A percentile compares a stretch with the other conserved stretches of the same genome.
phyloP scores from a whole-genome alignment of 1,284 basidiomycete species.

The Boletellus deceptivus region DNA sequence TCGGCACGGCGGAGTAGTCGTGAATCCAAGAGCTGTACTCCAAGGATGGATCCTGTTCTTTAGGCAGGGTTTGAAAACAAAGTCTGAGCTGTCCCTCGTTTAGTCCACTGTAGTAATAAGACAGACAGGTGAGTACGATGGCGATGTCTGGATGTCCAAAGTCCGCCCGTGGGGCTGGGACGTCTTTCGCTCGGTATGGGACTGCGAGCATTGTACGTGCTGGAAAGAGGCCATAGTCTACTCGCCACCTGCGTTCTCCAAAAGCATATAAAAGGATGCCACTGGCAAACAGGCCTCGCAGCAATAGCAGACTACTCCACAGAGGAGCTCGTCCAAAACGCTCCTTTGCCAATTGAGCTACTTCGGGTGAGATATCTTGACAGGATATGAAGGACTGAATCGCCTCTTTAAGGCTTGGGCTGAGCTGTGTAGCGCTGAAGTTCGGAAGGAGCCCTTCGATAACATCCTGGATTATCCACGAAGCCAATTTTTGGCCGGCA shows the following conservation, averaged over 20 bases:
- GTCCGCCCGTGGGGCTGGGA: constrained; percentile 47
- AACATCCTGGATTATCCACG: not conserved
- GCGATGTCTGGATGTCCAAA: constrained; percentile 26
- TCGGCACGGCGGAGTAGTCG: constrained; percentile 23
- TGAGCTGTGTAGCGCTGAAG: constrained; percentile 17
- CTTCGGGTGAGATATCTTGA: constrained; percentile 13
- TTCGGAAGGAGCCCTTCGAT: constrained; percentile 24
- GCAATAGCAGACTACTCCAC: constrained; percentile 39
- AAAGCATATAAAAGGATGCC: constrained; percentile 33
- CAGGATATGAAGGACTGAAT: constrained; percentile 22
- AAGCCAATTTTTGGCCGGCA: constrained; percentile 10
- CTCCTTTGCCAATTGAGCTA: constrained; percentile 10
- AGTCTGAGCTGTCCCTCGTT: constrained; percentile 37
- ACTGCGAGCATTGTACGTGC: constrained; percentile 49
- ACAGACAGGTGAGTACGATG: no score
- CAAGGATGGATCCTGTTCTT: constrained; percentile 43
- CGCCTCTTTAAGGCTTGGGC: constrained; percentile 12
- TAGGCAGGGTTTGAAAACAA: constrained; percentile 42
- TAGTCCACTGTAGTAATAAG: constrained; percentile 35
- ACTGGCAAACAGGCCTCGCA: constrained; percentile 43
- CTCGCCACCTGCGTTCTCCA: constrained; percentile 41
- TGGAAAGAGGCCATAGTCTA: constrained; percentile 49
- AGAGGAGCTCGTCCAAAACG: constrained; percentile 12
- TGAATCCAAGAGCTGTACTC: constrained; percentile 45
- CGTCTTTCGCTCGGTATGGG: constrained; percentile 53